These are phyloP conservation scores for Penicillium sp. DNA, from an alignment of 2,329 filamentous ascomycete species.

Conservation along the genomic window DNA sequence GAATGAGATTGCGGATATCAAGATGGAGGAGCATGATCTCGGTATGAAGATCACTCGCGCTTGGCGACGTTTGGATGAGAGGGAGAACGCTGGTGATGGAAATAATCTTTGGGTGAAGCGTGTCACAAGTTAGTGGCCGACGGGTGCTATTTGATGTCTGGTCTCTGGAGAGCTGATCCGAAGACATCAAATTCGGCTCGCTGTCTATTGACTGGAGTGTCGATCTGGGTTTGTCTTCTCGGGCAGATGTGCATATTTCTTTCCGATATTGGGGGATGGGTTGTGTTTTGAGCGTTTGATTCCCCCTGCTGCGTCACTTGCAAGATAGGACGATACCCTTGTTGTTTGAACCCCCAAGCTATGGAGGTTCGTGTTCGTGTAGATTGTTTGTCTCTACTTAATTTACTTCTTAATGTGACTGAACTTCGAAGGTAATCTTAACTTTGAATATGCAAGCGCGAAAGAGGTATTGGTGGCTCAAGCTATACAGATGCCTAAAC, in stretches of 20 bases:
- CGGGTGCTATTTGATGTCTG: not conserved
- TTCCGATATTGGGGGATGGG: conserved; percentile 1
- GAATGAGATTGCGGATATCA: conserved; percentile 70
- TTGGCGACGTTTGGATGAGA: conserved; percentile 72
- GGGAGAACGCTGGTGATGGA: conserved; percentile 50
- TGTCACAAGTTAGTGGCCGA: conserved; percentile 61
- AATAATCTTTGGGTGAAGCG: conserved; percentile 76
- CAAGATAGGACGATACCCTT: conserved; percentile 10
- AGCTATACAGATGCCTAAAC: conserved; percentile 7
- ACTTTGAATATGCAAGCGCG: conserved; percentile 5
- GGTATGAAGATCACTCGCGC: conserved; percentile 73
- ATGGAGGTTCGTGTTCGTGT: conserved; percentile 1
- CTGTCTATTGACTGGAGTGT: not conserved
- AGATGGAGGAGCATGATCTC: conserved; percentile 75
- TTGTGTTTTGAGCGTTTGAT: conserved; percentile 12
- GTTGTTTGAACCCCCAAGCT: conserved; percentile 2
- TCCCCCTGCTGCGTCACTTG: conserved; percentile 1
- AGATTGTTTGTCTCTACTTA: not conserved
- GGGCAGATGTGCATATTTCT: not conserved
- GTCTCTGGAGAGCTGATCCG: not conserved
- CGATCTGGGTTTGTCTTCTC: not conserved
- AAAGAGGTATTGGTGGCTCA: conserved; percentile 11
- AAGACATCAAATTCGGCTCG: not conserved
- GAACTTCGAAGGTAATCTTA: not conserved
- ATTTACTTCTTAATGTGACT: not conserved